A percentile compares a stretch with the other conserved stretches of the same genome.
Conservation (phyloP, 1,139 yeast species). For the Candida anutae region DNA sequence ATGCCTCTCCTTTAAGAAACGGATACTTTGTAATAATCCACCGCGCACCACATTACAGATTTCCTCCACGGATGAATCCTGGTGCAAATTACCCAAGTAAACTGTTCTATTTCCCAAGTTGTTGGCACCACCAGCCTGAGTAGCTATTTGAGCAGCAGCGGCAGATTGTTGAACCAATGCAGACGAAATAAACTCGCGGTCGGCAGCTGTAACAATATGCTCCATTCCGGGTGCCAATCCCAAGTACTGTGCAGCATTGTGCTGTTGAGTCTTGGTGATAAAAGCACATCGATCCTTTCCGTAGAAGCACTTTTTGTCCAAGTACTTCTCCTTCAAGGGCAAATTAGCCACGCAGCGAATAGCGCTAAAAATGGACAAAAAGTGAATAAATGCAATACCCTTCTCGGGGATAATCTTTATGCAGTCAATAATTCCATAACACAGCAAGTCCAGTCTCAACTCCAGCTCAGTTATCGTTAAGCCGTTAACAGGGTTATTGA, state of each 20-base stretch:
- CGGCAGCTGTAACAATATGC: conserved; percentile 74
- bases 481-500: conserved; percentile 43
- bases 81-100: conserved; percentile 80
- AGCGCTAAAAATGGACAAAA: conserved; percentile 50
- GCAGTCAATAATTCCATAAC: conserved; percentile 50
- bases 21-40: conserved; percentile 70
- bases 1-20: conserved; percentile 71
- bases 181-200: conserved; percentile 53
- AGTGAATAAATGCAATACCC: conserved; percentile 56
- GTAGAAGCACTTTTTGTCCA: conserved; percentile 50
- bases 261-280: conserved; percentile 91
- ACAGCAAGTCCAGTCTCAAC: conserved; percentile 40
- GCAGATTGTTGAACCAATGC: conserved; percentile 62
- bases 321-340: conserved; percentile 47
- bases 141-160: conserved; percentile 67
- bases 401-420: conserved; percentile 51
- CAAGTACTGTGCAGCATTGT: conserved; percentile 90
- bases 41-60: conserved; percentile 93
- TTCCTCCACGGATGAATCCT: conserved; percentile 81
- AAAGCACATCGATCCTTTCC: conserved; percentile 64
- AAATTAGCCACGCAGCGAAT: conserved; percentile 52
- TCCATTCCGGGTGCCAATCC: conserved; percentile 90
- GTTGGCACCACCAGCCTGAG: conserved; percentile 68
- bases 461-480: conserved; percentile 52
- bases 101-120: conserved; percentile 89